phyloP scores from a whole-genome alignment of 2,329 filamentous ascomycete species.

The Camillea tinctor region DNA sequence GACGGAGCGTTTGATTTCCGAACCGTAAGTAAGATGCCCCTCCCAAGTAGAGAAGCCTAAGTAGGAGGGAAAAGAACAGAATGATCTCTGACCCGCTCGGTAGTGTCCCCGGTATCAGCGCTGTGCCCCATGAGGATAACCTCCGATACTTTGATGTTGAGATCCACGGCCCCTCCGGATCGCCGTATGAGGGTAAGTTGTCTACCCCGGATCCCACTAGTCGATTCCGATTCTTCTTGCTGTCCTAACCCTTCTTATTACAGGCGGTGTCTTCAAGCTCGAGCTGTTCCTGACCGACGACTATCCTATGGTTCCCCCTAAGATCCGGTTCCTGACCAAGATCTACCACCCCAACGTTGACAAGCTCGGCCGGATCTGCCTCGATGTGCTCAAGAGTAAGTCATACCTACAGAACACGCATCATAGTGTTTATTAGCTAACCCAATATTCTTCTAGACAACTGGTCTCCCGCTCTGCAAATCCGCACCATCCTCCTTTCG shows the following conservation, averaged over 20 bases:
- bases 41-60: not conserved
- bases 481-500: constrained; percentile 95
- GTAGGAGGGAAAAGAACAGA: not conserved
- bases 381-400: constrained; percentile 95
- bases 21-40: constrained; percentile 67
- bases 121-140: constrained; percentile 94
- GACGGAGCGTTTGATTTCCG: constrained; percentile 93
- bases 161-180: constrained; percentile 88
- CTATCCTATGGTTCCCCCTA: constrained; percentile 98
- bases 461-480: constrained; percentile 97
- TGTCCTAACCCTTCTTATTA: constrained; percentile 4
- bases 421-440: too few species aligned
- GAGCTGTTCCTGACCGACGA: constrained; percentile 98
- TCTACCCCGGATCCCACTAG: not conserved
- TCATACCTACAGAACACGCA: too few species aligned
- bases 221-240: constrained; percentile 5
- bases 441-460: constrained; percentile 62
- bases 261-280: constrained; percentile 86
- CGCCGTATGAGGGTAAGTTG: constrained; percentile 83
- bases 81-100: constrained; percentile 6
- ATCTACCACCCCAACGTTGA: constrained; percentile 99
- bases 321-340: constrained; percentile 97
- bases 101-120: constrained; percentile 94
- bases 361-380: constrained; percentile 92
- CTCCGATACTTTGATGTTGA: constrained; percentile 97